A percentile compares a stretch with the other conserved stretches of the same genome.
phyloP scores from a whole-genome alignment of 2,329 filamentous ascomycete genomes.

The Pseudogymnoascus sp. region DNA sequence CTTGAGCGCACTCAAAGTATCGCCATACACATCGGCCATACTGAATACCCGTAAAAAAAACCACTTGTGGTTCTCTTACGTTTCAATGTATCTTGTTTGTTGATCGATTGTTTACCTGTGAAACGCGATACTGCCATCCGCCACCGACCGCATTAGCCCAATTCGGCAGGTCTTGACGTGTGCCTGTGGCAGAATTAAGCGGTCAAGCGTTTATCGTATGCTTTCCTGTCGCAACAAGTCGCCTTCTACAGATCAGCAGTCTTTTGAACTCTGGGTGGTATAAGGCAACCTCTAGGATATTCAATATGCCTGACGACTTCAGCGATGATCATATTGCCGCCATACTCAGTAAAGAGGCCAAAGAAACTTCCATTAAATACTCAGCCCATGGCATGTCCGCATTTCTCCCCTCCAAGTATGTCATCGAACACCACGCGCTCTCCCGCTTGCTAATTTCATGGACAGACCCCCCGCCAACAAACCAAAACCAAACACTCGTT shows the following conservation, averaged over 20 bases:
- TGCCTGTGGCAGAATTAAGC: neutral
- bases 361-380: slow-evolving; percentile 63
- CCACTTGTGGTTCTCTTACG: neutral
- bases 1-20: slow-evolving; percentile 26
- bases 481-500: slow-evolving; percentile 86
- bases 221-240: neutral
- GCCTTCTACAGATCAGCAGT: neutral
- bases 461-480: slow-evolving; percentile 44
- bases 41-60: neutral
- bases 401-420: slow-evolving; percentile 46
- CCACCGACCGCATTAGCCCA: neutral
- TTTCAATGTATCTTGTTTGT: neutral
- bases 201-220: neutral
- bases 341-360: slow-evolving; percentile 73
- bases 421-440: neutral
- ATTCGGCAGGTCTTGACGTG: neutral
- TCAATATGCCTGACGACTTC: slow-evolving; percentile 34
- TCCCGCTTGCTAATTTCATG: neutral
- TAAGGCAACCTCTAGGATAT: neutral
- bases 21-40: neutral
- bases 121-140: slow-evolving; percentile 1
- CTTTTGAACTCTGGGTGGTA: neutral
- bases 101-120: neutral
- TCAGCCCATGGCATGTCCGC: slow-evolving; percentile 66
- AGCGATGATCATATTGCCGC: slow-evolving; percentile 73